Percentiles rank a stretch among this genome's conserved stretches.
Evolutionary conservation across 805 yeast genomes (phyloP).

Genomic region (Dipodascus albidus): DNA sequence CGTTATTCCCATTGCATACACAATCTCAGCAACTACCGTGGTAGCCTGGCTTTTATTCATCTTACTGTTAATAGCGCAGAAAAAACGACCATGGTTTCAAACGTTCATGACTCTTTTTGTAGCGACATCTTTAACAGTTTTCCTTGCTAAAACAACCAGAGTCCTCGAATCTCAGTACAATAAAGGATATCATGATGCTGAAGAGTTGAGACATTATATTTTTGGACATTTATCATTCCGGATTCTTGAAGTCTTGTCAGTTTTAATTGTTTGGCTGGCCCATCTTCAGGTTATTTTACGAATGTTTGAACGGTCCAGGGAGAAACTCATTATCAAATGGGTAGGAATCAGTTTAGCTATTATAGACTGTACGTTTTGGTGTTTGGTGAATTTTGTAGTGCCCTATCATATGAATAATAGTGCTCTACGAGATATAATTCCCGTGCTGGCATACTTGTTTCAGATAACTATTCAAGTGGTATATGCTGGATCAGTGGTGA

Average conservation of each 20-base stretch:
- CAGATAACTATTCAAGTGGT: slow-evolving; percentile 23
- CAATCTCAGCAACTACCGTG: slow-evolving; percentile 23
- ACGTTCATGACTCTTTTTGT: slow-evolving; percentile 46
- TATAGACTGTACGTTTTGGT: slow-evolving; percentile 21
- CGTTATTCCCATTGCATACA: slow-evolving; percentile 23
- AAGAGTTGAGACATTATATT: slow-evolving; percentile 29
- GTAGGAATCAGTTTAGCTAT: slow-evolving; percentile 26
- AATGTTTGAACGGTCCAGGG: slow-evolving; percentile 26
- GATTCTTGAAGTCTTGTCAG: slow-evolving; percentile 31
- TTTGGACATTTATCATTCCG: slow-evolving; percentile 29
- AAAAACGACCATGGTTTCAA: slow-evolving; percentile 46
- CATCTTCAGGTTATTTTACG: slow-evolving; percentile 40
- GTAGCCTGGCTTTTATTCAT: slow-evolving; percentile 63
- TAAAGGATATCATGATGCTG: slow-evolving; percentile 41
- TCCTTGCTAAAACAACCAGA: slow-evolving; percentile 35
- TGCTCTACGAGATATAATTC: slow-evolving; percentile 24
- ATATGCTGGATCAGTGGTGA: slow-evolving; percentile 26
- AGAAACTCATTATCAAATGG: slow-evolving; percentile 23
- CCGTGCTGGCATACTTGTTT: slow-evolving; percentile 23
- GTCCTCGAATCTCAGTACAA: slow-evolving; percentile 40
- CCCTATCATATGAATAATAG: slow-evolving; percentile 13
- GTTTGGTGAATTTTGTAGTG: slow-evolving; percentile 13
- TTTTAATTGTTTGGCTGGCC: slow-evolving; percentile 38
- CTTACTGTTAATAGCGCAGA: slow-evolving; percentile 42
- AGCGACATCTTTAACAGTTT: slow-evolving; percentile 42